Evolutionary conservation across 805 yeast species (phyloP).

Genomic region (Saccharomycopsis schoenii): DNA sequence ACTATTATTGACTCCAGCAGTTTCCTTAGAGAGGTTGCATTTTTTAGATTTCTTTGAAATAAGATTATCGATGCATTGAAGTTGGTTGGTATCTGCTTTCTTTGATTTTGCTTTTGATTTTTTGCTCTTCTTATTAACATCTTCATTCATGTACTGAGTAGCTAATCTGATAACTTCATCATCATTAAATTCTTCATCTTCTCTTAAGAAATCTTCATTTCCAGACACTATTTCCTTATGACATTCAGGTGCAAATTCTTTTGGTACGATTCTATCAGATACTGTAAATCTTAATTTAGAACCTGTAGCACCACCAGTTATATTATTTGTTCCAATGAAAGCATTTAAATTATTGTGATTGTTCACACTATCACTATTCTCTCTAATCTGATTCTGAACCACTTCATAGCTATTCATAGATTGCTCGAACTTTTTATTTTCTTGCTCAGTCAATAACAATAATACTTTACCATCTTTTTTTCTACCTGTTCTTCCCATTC

Average conservation of each 20-base stretch:
- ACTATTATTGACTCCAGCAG: neutral
- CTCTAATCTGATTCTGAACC: constrained; percentile 61
- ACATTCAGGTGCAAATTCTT: constrained; percentile 42
- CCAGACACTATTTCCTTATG: constrained; percentile 48
- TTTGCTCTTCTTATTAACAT: constrained; percentile 21
- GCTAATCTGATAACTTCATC: constrained; percentile 63
- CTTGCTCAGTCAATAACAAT: constrained; percentile 66
- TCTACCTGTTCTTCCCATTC: constrained; percentile 98
- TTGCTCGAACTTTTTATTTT: constrained; percentile 66
- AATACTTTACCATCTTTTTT: constrained; percentile 80
- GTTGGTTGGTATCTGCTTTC: constrained; percentile 16
- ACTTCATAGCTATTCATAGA: constrained; percentile 77
- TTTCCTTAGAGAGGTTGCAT: too few species aligned
- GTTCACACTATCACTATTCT: constrained; percentile 34
- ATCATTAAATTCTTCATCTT: constrained; percentile 39
- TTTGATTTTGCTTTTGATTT: constrained; percentile 13
- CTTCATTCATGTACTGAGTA: constrained; percentile 46
- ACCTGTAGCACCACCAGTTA: neutral
- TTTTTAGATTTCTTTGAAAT: too few species aligned
- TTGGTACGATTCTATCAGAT: constrained; percentile 65
- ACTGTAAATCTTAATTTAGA: constrained; percentile 14
- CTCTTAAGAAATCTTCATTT: constrained; percentile 57
- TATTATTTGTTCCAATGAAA: neutral
- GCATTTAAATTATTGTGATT: constrained; percentile 16
- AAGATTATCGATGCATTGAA: neutral